Percentiles rank a stretch among this genome's conserved stretches.
Evolutionary conservation across 2,329 filamentous ascomycete genomes (phyloP).

Genomic region (Cytospora chrysosperma): DNA sequence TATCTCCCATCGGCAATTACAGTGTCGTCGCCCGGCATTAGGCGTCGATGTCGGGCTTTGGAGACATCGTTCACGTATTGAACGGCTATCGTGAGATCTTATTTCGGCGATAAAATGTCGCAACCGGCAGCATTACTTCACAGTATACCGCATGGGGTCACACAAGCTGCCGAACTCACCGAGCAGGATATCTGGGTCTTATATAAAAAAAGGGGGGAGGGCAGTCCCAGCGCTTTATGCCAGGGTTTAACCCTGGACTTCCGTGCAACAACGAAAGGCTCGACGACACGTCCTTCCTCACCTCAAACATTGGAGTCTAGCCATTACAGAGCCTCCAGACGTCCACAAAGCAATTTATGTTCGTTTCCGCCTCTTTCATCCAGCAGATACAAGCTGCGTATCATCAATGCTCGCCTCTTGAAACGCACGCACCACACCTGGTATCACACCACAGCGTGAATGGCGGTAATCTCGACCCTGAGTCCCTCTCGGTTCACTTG

Average conservation of each 20-base stretch:
- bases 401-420: not conserved
- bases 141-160: not conserved
- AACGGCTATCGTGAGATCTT: no score
- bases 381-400: not conserved
- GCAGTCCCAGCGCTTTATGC: no score
- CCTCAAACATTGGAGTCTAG: not conserved
- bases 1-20: constrained; percentile 9
- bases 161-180: no score
- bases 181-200: no score
- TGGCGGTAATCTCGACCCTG: no score
- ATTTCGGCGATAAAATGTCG: not conserved
- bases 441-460: not conserved
- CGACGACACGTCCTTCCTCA: not conserved
- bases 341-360: not conserved
- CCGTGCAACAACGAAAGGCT: not conserved
- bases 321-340: not conserved
- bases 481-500: not conserved
- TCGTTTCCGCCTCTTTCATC: not conserved
- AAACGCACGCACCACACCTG: not conserved
- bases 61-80: not conserved
- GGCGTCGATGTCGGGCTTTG: not conserved
- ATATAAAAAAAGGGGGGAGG: no score
- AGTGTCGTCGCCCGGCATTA: not conserved
- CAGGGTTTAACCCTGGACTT: not conserved
- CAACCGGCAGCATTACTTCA: not conserved